A percentile compares a stretch with the other conserved stretches of the same genome.
Evolutionary conservation across 1,284 basidiomycete species (phyloP).

Genomic region (Ustilago bromivora): DNA sequence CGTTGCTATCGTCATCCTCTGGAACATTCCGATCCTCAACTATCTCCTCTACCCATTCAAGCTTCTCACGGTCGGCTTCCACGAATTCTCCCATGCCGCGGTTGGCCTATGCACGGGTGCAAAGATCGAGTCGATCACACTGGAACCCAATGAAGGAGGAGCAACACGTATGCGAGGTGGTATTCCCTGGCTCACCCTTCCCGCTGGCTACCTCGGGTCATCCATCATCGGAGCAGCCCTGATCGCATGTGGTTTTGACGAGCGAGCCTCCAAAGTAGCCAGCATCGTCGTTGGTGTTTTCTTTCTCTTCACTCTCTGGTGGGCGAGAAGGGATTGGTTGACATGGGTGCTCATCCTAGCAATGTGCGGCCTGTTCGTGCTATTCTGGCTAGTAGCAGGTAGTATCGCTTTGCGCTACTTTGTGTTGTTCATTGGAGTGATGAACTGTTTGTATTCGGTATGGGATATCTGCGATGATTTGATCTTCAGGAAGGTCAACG

Average conservation of each 20-base stretch:
- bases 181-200: conserved; percentile 82
- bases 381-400: conserved; percentile 55
- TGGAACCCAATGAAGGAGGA: conserved; percentile 82
- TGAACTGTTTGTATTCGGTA: conserved; percentile 66
- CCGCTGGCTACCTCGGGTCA: conserved; percentile 78
- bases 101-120: conserved; percentile 84
- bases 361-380: conserved; percentile 62
- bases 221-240: conserved; percentile 85
- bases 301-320: conserved; percentile 92
- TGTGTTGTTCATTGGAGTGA: conserved; percentile 83
- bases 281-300: conserved; percentile 83
- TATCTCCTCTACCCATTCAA: conserved; percentile 69
- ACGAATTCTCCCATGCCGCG: conserved; percentile 66
- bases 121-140: conserved; percentile 77
- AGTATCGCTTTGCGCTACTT: conserved; percentile 72
- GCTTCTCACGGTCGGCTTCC: conserved; percentile 63
- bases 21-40: conserved; percentile 66
- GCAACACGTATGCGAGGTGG: conserved; percentile 93
- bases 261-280: conserved; percentile 90
- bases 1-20: conserved; percentile 61
- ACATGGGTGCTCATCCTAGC: conserved; percentile 62
- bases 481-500: conserved; percentile 78
- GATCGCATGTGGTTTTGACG: conserved; percentile 91
- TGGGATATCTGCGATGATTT: conserved; percentile 79
- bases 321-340: conserved; percentile 83